Percentiles rank a stretch among this genome's conserved stretches.
Conservation (phyloP, 139 green algal species). For the Closterium sp. region DNA sequence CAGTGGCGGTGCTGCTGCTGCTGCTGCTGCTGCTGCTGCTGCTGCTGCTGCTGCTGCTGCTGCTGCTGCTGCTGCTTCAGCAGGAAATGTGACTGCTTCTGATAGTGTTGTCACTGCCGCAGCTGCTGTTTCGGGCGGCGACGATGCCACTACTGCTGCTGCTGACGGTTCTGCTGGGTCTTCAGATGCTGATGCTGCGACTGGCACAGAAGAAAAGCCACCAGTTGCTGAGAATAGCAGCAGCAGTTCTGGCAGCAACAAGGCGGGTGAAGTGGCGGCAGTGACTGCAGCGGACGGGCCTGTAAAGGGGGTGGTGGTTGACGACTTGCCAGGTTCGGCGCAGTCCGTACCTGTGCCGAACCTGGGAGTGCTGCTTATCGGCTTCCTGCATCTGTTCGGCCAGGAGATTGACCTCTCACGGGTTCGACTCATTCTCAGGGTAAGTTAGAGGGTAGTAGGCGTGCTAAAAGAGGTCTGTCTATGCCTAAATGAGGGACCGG, state of each 20-base stretch:
- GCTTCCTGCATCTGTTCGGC: slow-evolving; percentile 46
- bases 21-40: too few relatives aligned
- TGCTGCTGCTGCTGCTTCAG: neutral
- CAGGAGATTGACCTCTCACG: slow-evolving; percentile 27
- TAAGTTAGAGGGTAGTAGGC: too few relatives aligned
- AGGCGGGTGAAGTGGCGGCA: neutral
- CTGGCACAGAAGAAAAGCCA: neutral
- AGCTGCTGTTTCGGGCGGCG: too few relatives aligned
- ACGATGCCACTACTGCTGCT: too few relatives aligned
- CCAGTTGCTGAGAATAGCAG: neutral
- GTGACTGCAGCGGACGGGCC: neutral
- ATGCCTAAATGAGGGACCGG: too few relatives aligned
- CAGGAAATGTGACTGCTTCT: neutral
- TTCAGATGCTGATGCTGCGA: neutral
- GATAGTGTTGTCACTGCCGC: neutral
- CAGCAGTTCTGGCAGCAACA: neutral
- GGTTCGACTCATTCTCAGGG: too few relatives aligned
- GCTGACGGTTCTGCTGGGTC: neutral
- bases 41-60: too few relatives aligned
- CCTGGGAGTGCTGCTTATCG: slow-evolving; percentile 33
- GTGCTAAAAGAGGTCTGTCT: too few relatives aligned
- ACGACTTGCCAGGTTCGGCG: slow-evolving; percentile 9
- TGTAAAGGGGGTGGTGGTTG: slow-evolving; percentile 11
- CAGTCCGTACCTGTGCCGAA: slow-evolving; percentile 23
- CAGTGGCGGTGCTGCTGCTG: neutral